These are phyloP conservation scores for Rubus parviflorus DNA, from an alignment of 306 rosid species.

Conservation along the genomic window DNA sequence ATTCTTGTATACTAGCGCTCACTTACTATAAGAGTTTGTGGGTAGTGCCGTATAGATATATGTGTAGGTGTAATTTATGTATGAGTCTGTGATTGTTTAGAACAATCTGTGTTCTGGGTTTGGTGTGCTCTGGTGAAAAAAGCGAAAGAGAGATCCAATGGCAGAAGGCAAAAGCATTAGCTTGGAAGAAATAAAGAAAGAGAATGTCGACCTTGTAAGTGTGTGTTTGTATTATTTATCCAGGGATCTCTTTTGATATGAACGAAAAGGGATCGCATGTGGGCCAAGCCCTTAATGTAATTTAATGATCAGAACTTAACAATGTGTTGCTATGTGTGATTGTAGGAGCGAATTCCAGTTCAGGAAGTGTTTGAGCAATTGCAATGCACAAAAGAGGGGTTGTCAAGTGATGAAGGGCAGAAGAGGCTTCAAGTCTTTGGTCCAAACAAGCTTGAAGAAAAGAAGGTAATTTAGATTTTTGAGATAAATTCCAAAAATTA, in stretches of 20 bases:
- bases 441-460: conserved; percentile 83
- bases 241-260: no score
- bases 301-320: neutral
- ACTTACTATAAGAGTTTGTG: neutral
- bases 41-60: neutral
- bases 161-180: conserved; percentile 21
- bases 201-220: conserved; percentile 71
- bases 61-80: neutral
- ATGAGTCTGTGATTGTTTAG: neutral
- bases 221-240: neutral
- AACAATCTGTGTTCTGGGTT: neutral
- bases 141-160: neutral
- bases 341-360: conserved; percentile 74
- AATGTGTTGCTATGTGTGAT: neutral
- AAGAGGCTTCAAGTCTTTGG: conserved; percentile 72
- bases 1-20: conserved; percentile 12
- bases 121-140: conserved; percentile 5
- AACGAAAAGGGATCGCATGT: no score
- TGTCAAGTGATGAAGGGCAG: conserved; percentile 67
- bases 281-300: neutral
- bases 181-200: conserved; percentile 79
- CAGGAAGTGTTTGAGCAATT: conserved; percentile 79
- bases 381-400: conserved; percentile 72
- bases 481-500: no score
- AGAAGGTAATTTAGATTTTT: conserved; percentile 37